Base-by-base conservation (phyloP, 2,329 filamentous ascomycete species). In the Paracorniculantispora psalliotae region DNA sequence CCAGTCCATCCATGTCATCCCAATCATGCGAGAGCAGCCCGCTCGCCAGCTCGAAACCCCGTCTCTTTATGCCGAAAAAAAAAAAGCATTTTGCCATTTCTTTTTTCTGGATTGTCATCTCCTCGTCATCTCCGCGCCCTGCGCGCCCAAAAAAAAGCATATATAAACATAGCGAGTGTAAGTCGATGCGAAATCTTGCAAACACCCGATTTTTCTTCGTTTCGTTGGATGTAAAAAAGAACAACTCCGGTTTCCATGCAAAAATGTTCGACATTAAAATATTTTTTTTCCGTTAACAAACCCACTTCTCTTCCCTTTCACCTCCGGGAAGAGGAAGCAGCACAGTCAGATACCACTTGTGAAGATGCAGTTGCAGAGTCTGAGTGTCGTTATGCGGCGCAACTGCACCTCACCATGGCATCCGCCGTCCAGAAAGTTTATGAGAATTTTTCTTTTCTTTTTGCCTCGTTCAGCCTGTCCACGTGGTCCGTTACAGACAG, bases 181-280 rank as follows among this genome's bases (percentile, higher is more conserved):
- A 26, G 51, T 39, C n/a, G 23, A 54, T 54, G 39, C 39, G 39
- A 46, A 52, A 51, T 17, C 26, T 46, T 23, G 50, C 17, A 35
- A 43, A 43, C 35, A 19, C 17, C 9, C 37, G 37, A n/a, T 49
- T 37, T 13, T 43, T 12, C 30, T 15, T 10, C 17, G 7, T 25
- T 19, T 23, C 21, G 49, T 37, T 4, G n/a, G 26, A 33, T 52
- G 39, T 21, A 28, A 30, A 49, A 57, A 41, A n/a, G 13, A 41
- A 43, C 56, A 61, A 62, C 61, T 59, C 61, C 61, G 52, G 56
- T 59, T 55, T 50, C 54, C 56, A 62, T 62, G 61, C 61, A 25
- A 41, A 55, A 47, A 35, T 8, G 7, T 10, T 37, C 33, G 9
- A 41, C 50, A 39, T 53, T 37, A 23, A 53, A 39, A 26, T 23